phyloP scores from a whole-genome alignment of 2,329 filamentous ascomycete species.

The Fusarium multiceps region DNA sequence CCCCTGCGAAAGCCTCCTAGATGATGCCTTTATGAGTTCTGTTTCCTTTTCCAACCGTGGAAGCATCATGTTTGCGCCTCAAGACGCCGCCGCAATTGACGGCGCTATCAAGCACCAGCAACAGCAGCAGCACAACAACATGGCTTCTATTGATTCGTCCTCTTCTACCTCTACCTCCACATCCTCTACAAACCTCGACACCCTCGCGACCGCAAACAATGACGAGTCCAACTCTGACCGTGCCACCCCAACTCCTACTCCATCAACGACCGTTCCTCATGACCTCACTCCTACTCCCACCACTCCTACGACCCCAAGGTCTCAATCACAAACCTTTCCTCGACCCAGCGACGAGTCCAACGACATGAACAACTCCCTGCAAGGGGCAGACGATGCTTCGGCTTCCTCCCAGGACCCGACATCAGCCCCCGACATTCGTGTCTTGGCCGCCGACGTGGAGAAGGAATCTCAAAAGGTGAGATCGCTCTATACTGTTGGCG shows the following conservation, averaged over 20 bases:
- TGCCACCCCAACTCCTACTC: constrained; percentile 36
- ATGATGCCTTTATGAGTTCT: constrained; percentile 67
- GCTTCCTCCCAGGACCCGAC: constrained; percentile 30
- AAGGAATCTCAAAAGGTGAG: constrained; percentile 75
- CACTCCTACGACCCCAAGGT: constrained; percentile 41
- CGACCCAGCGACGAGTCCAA: constrained; percentile 43
- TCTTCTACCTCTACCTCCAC: constrained; percentile 12
- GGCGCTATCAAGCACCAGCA: constrained; percentile 31
- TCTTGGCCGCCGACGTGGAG: constrained; percentile 67
- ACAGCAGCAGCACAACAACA: not conserved
- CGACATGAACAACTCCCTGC: constrained; percentile 37
- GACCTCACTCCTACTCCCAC: constrained; percentile 27
- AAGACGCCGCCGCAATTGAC: constrained; percentile 47
- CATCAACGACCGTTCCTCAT: constrained; percentile 26
- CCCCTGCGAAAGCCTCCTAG: constrained; percentile 66
- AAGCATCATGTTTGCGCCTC: constrained; percentile 70
- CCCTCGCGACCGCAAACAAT: constrained; percentile 25
- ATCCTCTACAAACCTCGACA: constrained; percentile 7
- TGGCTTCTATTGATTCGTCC: constrained; percentile 18
- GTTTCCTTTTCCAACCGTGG: constrained; percentile 72
- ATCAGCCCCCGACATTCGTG: constrained; percentile 60
- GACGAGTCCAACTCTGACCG: constrained; percentile 37
- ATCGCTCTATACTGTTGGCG: constrained; percentile 71
- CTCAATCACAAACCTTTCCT: constrained; percentile 35
- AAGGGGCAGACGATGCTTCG: constrained; percentile 23